Base-by-base conservation (phyloP, 352 stramenopile genomes). In the Pythium volutum region DNA sequence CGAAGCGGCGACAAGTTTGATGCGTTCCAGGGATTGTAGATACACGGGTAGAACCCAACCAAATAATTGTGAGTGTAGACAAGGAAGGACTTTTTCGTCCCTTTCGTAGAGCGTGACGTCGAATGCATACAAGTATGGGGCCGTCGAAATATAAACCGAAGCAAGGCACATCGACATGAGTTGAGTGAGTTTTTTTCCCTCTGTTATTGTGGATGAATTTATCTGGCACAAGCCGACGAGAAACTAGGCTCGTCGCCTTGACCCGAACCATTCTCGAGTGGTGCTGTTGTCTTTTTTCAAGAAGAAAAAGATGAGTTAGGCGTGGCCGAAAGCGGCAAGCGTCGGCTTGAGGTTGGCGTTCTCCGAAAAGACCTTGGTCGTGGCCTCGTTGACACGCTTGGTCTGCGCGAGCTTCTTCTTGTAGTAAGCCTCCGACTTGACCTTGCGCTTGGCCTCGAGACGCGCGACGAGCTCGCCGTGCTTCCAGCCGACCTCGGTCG, bases 371-470 rank as follows among this genome's bases (percentile, higher is more conserved):
- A 97, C 95, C 87, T 98, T 97, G 75, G 81, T 79, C 65, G 89
- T 90, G 45, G 94, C 80, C 55, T 92, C 84, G 64, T 71, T 76
- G 53, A 83, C 74, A 59, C 87, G 93, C 89, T 98, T 98, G 67
- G 75, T 67, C 77, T 94, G 82, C 42, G 84, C 84, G 33, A 91
- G 70, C 88, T 99, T 99, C 77, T 98, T 95, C 78, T 97, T 94
- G 89, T 98, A 99, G 84, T 95, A 99, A 67, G 95, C 96, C 69
- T 98, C 95, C 60, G 91, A 94, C 81, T 91, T 98, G 91, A 97
- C 70, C 64, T 95, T 83, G 76, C 89, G 86, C 86, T 97, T 95
- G 74, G 84, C 82, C 77, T 99, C 97, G 39, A 99, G 83, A 54
- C 81, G 83, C 64, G 85, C 79, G 62, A 99, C 84, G 53, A 99